These are phyloP conservation scores for Talaromyces sp. DNA, from an alignment of 2,329 filamentous ascomycete species.

Conservation along the genomic window DNA sequence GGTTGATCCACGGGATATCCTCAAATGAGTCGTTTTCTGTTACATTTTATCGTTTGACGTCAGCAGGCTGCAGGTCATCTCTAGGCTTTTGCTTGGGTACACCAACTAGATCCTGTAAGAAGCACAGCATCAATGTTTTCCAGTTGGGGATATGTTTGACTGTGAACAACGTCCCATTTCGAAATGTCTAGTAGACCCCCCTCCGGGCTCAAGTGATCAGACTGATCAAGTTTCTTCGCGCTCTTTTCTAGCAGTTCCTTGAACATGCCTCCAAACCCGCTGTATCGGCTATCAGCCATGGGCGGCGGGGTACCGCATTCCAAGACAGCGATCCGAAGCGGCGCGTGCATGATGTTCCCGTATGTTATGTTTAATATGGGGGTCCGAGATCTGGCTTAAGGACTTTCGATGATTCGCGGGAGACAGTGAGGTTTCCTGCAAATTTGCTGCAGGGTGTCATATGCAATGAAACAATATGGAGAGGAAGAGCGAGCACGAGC, in stretches of 20 bases:
- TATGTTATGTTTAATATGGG: background rate
- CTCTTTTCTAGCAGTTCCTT: constrained; percentile 60
- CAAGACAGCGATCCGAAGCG: constrained; percentile 79
- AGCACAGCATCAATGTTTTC: constrained; percentile 79
- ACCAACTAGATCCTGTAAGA: constrained; percentile 70
- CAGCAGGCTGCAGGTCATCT: too few species aligned
- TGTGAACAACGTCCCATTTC: constrained; percentile 71
- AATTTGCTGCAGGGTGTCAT: too few species aligned
- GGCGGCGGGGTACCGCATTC: constrained; percentile 81
- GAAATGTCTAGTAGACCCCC: constrained; percentile 61
- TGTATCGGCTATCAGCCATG: constrained; percentile 65
- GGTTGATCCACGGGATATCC: constrained; percentile 73
- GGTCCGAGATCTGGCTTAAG: background rate
- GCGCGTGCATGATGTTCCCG: constrained; percentile 36
- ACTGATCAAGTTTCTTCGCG: constrained; percentile 49
- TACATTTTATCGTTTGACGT: background rate
- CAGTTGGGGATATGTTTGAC: constrained; percentile 69
- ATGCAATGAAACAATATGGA: too few species aligned
- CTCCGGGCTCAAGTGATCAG: constrained; percentile 37
- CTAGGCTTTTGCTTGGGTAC: too few species aligned
- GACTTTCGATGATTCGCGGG: background rate
- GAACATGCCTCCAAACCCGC: constrained; percentile 74
- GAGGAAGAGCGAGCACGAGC: background rate
- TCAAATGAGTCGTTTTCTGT: constrained; percentile 75
- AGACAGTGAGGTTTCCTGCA: background rate